Evolutionary conservation across 2,329 filamentous ascomycete species (phyloP), one percentile per base, ranked within the genome.

Genomic region (Aureobasidium sp.): DNA sequence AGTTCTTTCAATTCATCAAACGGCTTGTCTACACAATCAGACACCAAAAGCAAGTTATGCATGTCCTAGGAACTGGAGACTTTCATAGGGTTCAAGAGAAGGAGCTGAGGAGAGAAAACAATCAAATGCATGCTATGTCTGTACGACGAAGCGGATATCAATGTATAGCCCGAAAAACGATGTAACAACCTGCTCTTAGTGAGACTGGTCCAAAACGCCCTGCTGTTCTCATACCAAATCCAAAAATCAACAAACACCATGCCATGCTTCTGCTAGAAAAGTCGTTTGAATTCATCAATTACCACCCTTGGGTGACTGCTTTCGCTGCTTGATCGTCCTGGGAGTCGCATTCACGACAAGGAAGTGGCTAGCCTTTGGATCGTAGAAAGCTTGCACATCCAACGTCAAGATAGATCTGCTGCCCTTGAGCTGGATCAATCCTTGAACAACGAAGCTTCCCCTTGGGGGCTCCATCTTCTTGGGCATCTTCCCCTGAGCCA

Each of bases 101-200:
- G 4, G 30, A 73, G 67, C 79, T 83, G 77, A 85, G 82, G 78
- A 87, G 85, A 79, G 86, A 85, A 78, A 80, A 78, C n/a, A 41
- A 50, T 49, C 36, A 59, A 50, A 50, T 50, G 57, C 44, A 27
- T 59, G 41, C 62, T 30, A 36, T 30, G 51, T 51, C 37, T 51
- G 8, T 14, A 61, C 29, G 36, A 59, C 57, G 36, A 16, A 27
- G 45, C 41, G 57, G 57, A 59, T 59, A 59, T 59, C 44, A 59
- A 59, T 49, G 57, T 36, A 48, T 27, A 50, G 14, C n/a, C 45
- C 50, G 45, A 59, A 61, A 61, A 41, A 49, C 42, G 14, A 50
- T 49, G 36, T 32, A 30, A 34, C 16, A 36, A 36, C 37, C 41
- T n/a, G 5, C 37, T 41, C 44, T 39, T 25, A 49, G 32, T 25